Base-by-base conservation (phyloP, 345 rosid species). In the Acer yangbiense region DNA sequence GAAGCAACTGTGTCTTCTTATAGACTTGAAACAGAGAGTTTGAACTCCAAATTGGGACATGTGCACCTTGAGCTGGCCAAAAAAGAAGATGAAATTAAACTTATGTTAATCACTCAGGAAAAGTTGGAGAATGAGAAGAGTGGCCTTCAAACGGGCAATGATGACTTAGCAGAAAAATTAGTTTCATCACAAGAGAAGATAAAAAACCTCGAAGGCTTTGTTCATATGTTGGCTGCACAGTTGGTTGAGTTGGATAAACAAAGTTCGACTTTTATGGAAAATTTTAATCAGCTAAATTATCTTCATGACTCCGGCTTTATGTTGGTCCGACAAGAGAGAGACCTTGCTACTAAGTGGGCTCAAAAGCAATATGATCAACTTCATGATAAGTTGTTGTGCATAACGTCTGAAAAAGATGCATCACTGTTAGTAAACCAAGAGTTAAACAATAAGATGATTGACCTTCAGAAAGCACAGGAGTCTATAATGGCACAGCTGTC, bases 391-490 rank as follows among this genome's bases (percentile, higher is more conserved):
- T 83, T 90, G 72, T 82, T 82, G 84, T 77, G 69, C 76, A 44
- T 81, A 77, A 82, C 67, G 21, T 81, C 88, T 10, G 89, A 92
- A 80, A 96, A 81, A 79, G 87, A 90, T 76, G 87, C 86, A 46
- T 41, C 94, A 78, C 64, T 84, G 69, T 77, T 83, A 71, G 80
- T 81, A 66, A 83, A 88, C 72, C 81, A 78, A 68, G 88, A 86
- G 55, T 79, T 92, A 75, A 87, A 78, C 65, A 71, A 57, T 78
- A 86, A 87, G 84, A 82, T 84, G 27, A 77, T 21, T 69, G 94
- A 89, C 80, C 91, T 90, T 77, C 86, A 88, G 87, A 88, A 87
- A 80, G 89, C 80, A 69, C 89, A 87, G 46, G 90, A 88, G 80
- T 79, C 87, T 60, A 69, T 86, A n/a, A 77, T 62, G 77, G 84